Conservation (phyloP, 2,329 filamentous ascomycete species). For the Pezizomycotina sp. region DNA sequence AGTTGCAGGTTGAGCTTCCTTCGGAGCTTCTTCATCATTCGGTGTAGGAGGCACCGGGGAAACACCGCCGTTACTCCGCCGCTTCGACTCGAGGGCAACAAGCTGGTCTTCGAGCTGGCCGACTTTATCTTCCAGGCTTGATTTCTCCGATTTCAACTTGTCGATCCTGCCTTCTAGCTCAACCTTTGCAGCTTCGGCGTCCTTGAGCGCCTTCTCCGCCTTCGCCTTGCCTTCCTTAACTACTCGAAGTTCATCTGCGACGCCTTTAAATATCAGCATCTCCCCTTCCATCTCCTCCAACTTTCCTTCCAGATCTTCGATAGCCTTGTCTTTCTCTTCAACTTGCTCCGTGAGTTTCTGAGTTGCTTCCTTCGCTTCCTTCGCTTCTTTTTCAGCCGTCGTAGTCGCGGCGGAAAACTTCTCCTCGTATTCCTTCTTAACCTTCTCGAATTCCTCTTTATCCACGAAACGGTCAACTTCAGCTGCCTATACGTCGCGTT, state of each 20-base stretch:
- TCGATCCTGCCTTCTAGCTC: conserved; percentile 26
- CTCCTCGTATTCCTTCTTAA: conserved; percentile 19
- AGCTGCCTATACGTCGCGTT: conserved; percentile 20
- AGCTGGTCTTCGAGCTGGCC: conserved; percentile 25
- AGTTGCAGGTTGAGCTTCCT: conserved; percentile 5
- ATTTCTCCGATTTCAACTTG: conserved; percentile 16
- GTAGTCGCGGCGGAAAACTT: conserved; percentile 5
- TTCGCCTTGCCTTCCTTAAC: conserved; percentile 30
- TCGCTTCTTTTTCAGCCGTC: conserved; percentile 10
- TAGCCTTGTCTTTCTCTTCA: conserved; percentile 24
- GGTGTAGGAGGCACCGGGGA: conserved; percentile 6
- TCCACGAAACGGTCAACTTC: conserved; percentile 4
- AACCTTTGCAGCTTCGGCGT: conserved; percentile 24
- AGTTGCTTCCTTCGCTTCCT: conserved; percentile 21
- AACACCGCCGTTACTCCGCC: too few species aligned
- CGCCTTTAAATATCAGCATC: conserved; percentile 27
- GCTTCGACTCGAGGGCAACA: conserved; percentile 20
- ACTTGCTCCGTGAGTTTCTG: conserved; percentile 13
- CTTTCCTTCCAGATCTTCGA: conserved; percentile 24
- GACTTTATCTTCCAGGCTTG: conserved; percentile 27
- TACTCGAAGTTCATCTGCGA: conserved; percentile 28
- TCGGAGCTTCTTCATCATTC: conserved; percentile 7
- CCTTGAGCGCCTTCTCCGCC: conserved; percentile 28
- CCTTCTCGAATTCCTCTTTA: conserved; percentile 21
- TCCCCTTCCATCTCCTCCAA: conserved; percentile 31